Conservation (phyloP, 192 early-diverging fungal genomes). For the Lunasporangiospora selenospora region DNA sequence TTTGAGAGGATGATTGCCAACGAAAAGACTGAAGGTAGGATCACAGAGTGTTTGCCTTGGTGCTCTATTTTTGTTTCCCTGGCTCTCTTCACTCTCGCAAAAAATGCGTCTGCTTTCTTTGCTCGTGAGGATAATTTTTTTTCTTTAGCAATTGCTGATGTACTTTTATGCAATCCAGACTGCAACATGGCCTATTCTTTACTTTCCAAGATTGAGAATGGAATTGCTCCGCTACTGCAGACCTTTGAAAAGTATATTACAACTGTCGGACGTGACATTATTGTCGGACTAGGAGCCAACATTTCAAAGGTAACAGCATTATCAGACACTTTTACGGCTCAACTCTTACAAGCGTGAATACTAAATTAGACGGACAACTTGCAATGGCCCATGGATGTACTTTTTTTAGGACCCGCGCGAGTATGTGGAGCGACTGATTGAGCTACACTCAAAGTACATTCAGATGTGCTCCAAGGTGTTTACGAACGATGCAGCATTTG, state of each 20-base stretch:
- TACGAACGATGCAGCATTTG: conserved; percentile 69
- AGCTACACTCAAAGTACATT: conserved; percentile 69
- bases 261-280: conserved; percentile 59
- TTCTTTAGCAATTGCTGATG: too few relatives aligned
- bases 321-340: background rate
- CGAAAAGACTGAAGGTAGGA: conserved; percentile 69
- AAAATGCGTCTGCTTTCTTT: too few relatives aligned
- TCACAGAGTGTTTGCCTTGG: too few relatives aligned
- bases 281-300: conserved; percentile 50
- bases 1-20: conserved; percentile 73
- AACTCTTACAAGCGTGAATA: background rate
- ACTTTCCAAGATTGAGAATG: conserved; percentile 68
- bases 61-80: too few relatives aligned
- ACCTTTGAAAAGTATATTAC: conserved; percentile 73
- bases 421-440: conserved; percentile 72
- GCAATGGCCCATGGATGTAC: conserved; percentile 5
- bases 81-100: too few relatives aligned
- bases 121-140: too few relatives aligned
- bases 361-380: background rate
- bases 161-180: too few relatives aligned
- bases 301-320: conserved; percentile 59
- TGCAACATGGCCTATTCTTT: conserved; percentile 71
- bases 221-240: conserved; percentile 62
- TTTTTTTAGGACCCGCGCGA: conserved; percentile 71
- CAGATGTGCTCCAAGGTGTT: conserved; percentile 66